Base-by-base conservation (phyloP, 805 yeast species). In the Teunomyces kruisii region DNA sequence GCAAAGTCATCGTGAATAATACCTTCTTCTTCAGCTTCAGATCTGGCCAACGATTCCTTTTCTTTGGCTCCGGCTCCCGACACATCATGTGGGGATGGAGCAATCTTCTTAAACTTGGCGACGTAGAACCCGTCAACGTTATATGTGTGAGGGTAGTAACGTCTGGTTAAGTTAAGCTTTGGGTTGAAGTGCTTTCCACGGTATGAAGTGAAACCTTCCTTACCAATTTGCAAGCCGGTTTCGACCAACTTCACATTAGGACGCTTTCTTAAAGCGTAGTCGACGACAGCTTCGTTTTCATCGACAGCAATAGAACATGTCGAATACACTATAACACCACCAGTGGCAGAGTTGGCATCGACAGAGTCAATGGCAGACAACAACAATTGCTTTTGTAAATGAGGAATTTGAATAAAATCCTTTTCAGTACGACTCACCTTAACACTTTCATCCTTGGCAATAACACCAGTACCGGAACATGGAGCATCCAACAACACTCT, bases 391-490 rank as follows among this genome's bases (percentile, higher is more conserved):
- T 92, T 92, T 65, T 94, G 99, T 57, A 94, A 75, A 65, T 92
- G 97, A 45, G 99, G 98, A 57, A 94, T 87, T 68, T 92, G 96
- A 56, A 92, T 84, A 69, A 92, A 94, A 68, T 94, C 99, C 68
- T 90, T 90, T 63, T 90, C 97, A 15, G 96, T 90, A 75, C 98
- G 85, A 51, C 86, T 84, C 10, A 87, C 84, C 69, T 94, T 94
- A 50, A 94, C 98, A 43, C 88, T 83, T 62, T 89, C 96, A 72
- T 94, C 99, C 72, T 94, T 94, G 49, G 96, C 94, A 62, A 94
- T 94, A 56, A 94, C 99, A 71, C 99, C 99, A 2, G 99, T 92
- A 74, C 99, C 99, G 6, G 99, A 90, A 72, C 99, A 94, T 54
- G 99, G 99, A 28, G 99, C 99, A 76, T 94, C 99, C 56, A 94